Base-by-base conservation (phyloP, 306 rosid species). In the Vicia sativa region DNA sequence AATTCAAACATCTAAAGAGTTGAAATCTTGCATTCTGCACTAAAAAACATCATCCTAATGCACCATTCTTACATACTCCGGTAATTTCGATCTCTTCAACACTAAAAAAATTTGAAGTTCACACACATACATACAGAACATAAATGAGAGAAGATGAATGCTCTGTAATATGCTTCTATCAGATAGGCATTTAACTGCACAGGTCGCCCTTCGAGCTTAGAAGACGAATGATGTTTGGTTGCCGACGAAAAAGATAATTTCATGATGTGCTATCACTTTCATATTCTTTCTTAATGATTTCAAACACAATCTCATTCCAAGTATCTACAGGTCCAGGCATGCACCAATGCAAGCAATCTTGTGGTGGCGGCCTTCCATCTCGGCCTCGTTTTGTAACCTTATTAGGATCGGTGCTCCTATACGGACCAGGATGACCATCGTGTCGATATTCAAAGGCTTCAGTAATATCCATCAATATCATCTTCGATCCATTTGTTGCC, bases 341-440 rank as follows among this genome's bases (percentile, higher is more conserved):
- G 83, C 99, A 93, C 99, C 99, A 93, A 31, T 93, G 97, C 75
- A 88, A 87, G 89, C 99, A 93, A 84, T 93, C 99, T 78, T 93
- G 99, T 0, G 97, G 96, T 0, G 99, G 99, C 0, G 97, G 92
- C 82, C 77, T 93, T 67, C 99, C 99, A 68, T 88, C 81, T 4
- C 84, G 87, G 37, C 95, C 86, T 0, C 92, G 95, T 66, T 83
- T 78, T 3, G 97, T 93, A 23, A 88, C 72, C 91, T 93, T 93
- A 15, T 93, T 83, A 0, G 97, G 97, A 64, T 93, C 92, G 1
- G 72, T 78, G 72, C 68, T 93, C 71, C 99, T 65, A 60, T 83
- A 93, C 10, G 99, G 97, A 9, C 99, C 99, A 2, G 99, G 99
- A 81, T 93, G 96, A 57, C 99, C 99, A 52, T 93, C 99, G 60